Conservation (phyloP, 352 stramenopile genomes). For the Pythium brassicae region DNA sequence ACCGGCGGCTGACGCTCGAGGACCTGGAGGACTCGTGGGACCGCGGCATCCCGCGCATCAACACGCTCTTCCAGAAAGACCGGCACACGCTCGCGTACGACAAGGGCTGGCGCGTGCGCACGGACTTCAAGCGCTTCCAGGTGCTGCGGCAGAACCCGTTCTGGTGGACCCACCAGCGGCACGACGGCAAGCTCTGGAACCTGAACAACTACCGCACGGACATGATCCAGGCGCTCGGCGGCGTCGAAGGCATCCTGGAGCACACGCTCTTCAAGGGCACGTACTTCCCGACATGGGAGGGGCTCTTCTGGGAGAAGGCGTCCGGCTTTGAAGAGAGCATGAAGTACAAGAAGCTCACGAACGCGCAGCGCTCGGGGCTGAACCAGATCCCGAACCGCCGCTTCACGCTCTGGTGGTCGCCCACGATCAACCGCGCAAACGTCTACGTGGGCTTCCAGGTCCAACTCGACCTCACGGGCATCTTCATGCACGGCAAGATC, state of each 20-base stretch:
- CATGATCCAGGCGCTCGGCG: slow-evolving; percentile 99
- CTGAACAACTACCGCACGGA: slow-evolving; percentile 99
- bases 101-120: slow-evolving; percentile 98
- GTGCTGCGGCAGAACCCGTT: slow-evolving; percentile 98
- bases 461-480: slow-evolving; percentile 99
- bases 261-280: slow-evolving; percentile 99
- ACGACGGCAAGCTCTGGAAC: slow-evolving; percentile 99
- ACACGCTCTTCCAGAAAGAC: slow-evolving; percentile 97
- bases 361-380: slow-evolving; percentile 98
- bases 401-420: slow-evolving; percentile 99
- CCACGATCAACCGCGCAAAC: slow-evolving; percentile 99
- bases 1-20: slow-evolving; percentile 97
- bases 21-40: slow-evolving; percentile 99
- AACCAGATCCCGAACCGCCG: slow-evolving; percentile 99
- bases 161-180: slow-evolving; percentile 98
- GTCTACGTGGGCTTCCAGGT: slow-evolving; percentile 99
- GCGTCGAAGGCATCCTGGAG: slow-evolving; percentile 99
- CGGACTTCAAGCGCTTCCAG: slow-evolving; percentile 99
- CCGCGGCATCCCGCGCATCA: slow-evolving; percentile 96
- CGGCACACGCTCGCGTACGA: slow-evolving; percentile 99
- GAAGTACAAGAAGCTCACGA: slow-evolving; percentile 99
- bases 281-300: slow-evolving; percentile 99
- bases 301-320: slow-evolving; percentile 99
- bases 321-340: slow-evolving; percentile 94
- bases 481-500: slow-evolving; percentile 99